Base-by-base conservation (phyloP, 129 eudicot genomes). In the Lonicera japonica region DNA sequence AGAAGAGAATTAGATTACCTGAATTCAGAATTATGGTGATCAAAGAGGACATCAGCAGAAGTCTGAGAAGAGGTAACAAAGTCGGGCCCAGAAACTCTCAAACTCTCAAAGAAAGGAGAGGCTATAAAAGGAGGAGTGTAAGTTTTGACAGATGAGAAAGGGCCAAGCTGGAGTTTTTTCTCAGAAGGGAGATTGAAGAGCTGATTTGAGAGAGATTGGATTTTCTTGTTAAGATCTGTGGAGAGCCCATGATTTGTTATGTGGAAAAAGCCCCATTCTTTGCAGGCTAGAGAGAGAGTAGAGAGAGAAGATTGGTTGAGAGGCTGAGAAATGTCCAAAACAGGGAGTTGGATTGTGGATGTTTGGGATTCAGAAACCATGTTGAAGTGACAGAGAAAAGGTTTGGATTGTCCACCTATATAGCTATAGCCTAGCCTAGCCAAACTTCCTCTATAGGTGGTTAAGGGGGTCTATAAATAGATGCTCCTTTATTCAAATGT, bases 101-200 rank as follows among this genome's bases (percentile, higher is more conserved):
- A 74, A 73, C 92, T 85, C 66, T 83, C 95, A 38, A 83, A 87
- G 58, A 62, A 87, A 9, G 95, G 95, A 68, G 95, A 87, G 21
- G 95, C 95, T 34, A 87, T 87, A 65, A 80, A 83, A 22, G 55
- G 88, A 54, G 95, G 95, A 29, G 95, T 87, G 67, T 87, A 87
- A 58, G 79, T 83, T 68, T 74, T 83, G 54, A 78, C 25, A 58
- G 66, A 47, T 45, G 95, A 87, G 66, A 56, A 78, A 55, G 95
- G 92, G 15, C 95, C 95, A 56, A 84, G 72, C 56, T 79, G 79
- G 46, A 83, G 88, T 63, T 83, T 87, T 14, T 64, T 60, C 60
- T 87, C 80, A 61, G 64, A n/a, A 53, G 95, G 91, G 54, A 83
- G 86, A 60, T 66, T 61, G 75, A 87, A 87, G 25, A 87, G 76